Conservation (phyloP, 371 early-diverging fungal species). For the Homolaphlyctis polyrhiza region DNA sequence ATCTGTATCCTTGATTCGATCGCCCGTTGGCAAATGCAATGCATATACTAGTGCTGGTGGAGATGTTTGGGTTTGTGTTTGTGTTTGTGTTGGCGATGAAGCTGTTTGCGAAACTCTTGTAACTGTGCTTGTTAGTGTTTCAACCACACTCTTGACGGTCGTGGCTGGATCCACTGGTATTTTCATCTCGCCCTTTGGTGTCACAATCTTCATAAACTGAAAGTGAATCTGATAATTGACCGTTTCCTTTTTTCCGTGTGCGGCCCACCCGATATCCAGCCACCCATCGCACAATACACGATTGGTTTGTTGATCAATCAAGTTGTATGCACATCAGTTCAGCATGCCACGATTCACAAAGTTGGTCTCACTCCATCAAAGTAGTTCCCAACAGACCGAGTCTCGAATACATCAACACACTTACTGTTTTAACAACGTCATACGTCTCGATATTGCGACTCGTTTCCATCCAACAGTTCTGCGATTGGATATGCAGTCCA, state of each 20-base stretch:
- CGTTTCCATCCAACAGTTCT: constrained; percentile 16
- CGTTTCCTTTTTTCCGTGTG: constrained; percentile 10
- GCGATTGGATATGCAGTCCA: constrained; percentile 12
- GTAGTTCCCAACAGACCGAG: no score
- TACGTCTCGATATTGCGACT: constrained; percentile 12
- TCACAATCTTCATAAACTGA: constrained; percentile 8
- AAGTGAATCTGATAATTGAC: constrained; percentile 18
- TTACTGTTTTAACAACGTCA: constrained; percentile 4
- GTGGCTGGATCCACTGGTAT: constrained; percentile 9
- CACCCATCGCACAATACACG: neutral
- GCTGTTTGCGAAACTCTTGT: no score
- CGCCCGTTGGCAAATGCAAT: constrained; percentile 13
- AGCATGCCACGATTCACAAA: neutral
- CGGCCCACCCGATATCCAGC: neutral
- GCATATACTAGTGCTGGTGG: no score
- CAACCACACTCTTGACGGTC: constrained; percentile 12
- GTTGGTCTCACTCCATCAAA: no score
- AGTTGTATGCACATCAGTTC: neutral
- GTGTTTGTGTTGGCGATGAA: no score
- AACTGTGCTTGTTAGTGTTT: no score
- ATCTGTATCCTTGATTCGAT: constrained; percentile 5
- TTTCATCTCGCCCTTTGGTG: neutral
- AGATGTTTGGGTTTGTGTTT: no score
- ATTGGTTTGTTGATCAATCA: neutral
- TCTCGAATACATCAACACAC: no score